phyloP scores from a whole-genome alignment of 257 asterid species.

The Scutellaria galericulata region DNA sequence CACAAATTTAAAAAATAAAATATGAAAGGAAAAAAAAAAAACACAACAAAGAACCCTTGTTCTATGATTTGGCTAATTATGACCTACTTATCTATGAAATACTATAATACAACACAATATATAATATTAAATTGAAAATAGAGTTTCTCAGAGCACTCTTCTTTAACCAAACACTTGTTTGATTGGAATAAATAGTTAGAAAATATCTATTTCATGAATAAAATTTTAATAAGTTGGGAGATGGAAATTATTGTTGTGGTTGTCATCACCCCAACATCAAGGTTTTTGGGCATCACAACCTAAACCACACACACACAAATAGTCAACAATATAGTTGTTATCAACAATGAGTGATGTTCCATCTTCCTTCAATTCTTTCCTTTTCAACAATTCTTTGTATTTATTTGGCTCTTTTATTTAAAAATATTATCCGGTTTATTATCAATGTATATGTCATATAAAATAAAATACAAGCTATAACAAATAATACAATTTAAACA shows the following conservation, averaged over 20 bases:
- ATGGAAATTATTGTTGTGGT: conserved; percentile 24
- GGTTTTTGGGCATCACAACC: conserved; percentile 24
- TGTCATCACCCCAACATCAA: background rate
- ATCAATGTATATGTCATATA: background rate
- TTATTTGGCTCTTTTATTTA: background rate
- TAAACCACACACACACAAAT: conserved; percentile 33
- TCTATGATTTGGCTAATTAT: too few species aligned
- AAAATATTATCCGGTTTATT: background rate
- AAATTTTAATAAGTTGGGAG: background rate
- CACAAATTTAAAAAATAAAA: too few species aligned
- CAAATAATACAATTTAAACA: too few species aligned
- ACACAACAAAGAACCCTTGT: too few species aligned
- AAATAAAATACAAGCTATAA: background rate
- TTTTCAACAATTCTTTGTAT: conserved; percentile 29
- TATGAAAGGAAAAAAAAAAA: too few species aligned
- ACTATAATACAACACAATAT: too few species aligned
- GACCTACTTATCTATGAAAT: too few species aligned
- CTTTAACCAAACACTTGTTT: background rate
- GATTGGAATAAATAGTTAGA: background rate
- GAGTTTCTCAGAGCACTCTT: too few species aligned
- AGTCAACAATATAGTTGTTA: conserved; percentile 30
- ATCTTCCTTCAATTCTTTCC: conserved; percentile 27
- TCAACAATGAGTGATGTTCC: conserved; percentile 46
- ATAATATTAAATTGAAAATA: too few species aligned
- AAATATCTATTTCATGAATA: background rate